Conservation (phyloP, 495 filamentous ascomycete species). For the Penicilliopsis zonata region DNA sequence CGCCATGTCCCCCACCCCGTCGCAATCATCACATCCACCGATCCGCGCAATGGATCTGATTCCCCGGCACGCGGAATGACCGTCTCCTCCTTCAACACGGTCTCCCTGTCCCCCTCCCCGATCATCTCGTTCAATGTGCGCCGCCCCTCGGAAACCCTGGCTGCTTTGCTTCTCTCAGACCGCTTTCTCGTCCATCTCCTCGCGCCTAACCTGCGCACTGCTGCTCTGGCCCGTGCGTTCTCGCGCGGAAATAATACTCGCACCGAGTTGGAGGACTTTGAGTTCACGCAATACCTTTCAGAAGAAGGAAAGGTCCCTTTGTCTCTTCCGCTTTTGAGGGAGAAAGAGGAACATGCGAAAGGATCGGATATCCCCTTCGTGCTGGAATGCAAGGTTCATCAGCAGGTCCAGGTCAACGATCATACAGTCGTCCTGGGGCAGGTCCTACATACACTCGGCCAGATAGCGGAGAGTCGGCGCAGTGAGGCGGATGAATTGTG, state of each 20-base stretch:
- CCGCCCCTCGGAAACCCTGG: conserved; percentile 57
- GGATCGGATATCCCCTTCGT: conserved; percentile 23
- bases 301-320: conserved; percentile 11
- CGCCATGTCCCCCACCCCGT: conserved; percentile 61
- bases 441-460: conserved; percentile 14
- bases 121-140: conserved; percentile 72
- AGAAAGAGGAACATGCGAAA: conserved; percentile 3
- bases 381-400: conserved; percentile 27
- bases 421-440: conserved; percentile 31
- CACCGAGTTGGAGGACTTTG: conserved; percentile 22
- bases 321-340: conserved; percentile 22
- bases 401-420: conserved; percentile 28
- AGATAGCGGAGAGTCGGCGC: not conserved
- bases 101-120: conserved; percentile 53
- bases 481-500: conserved; percentile 15
- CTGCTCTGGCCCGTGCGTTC: conserved; percentile 31
- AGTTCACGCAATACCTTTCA: conserved; percentile 15
- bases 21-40: conserved; percentile 52
- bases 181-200: conserved; percentile 34
- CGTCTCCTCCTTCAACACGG: conserved; percentile 72
- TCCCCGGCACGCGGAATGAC: conserved; percentile 51
- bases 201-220: conserved; percentile 15
- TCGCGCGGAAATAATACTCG: conserved; percentile 25
- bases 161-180: conserved; percentile 40
- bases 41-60: conserved; percentile 10